Evolutionary conservation across 2,329 filamentous ascomycete species (phyloP).

Genomic region (Thermoascus crustaceus): DNA sequence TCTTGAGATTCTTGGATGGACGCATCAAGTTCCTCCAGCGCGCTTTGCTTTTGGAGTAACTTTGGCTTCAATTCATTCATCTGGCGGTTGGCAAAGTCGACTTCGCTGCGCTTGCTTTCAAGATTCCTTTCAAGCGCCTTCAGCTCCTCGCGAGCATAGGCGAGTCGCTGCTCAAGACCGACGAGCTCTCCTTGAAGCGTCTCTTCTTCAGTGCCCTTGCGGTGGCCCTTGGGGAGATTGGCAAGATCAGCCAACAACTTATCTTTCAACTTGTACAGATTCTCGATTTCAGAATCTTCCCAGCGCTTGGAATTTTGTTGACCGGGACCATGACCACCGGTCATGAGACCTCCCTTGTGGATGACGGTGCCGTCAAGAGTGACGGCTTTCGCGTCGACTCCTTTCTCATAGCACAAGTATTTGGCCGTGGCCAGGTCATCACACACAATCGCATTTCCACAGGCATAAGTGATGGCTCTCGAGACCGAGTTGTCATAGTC

Average conservation of each 20-base stretch:
- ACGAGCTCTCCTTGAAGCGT: constrained; percentile 68
- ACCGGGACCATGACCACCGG: constrained; percentile 75
- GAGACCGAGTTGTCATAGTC: constrained; percentile 85
- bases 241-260: constrained; percentile 71
- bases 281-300: constrained; percentile 82
- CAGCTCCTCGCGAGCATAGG: constrained; percentile 65
- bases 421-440: constrained; percentile 82
- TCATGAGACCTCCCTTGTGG: constrained; percentile 94
- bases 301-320: constrained; percentile 73
- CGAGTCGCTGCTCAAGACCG: constrained; percentile 68
- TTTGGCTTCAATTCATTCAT: constrained; percentile 70
- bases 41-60: constrained; percentile 61
- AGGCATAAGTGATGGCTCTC: constrained; percentile 89
- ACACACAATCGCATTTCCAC: constrained; percentile 89
- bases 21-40: constrained; percentile 55
- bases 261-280: constrained; percentile 66
- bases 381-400: constrained; percentile 85
- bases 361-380: constrained; percentile 94
- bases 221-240: constrained; percentile 69
- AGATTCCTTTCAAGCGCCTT: constrained; percentile 74
- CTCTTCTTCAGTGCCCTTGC: constrained; percentile 70
- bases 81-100: constrained; percentile 64
- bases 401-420: constrained; percentile 75
- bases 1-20: constrained; percentile 50
- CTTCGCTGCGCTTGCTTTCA: constrained; percentile 72